Conservation (phyloP, 805 yeast genomes). For the Teunomyces barrocoloradensis region DNA sequence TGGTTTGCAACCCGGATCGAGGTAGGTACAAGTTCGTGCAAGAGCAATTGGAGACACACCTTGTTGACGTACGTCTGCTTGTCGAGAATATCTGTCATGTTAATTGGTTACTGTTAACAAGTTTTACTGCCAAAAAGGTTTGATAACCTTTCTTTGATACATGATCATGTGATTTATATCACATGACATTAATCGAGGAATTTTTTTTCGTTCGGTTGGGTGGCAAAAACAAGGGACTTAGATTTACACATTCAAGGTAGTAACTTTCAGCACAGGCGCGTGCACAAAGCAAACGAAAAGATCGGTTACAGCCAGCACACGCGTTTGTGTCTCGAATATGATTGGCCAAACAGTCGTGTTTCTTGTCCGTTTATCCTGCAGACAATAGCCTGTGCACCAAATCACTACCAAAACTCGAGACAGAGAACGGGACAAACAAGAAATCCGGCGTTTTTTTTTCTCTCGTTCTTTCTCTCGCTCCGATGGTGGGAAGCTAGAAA, state of each 20-base stretch:
- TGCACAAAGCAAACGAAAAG: not conserved
- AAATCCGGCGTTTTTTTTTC: conserved; percentile 15
- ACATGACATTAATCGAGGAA: not conserved
- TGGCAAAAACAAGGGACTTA: not conserved
- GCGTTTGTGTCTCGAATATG: conserved; percentile 1
- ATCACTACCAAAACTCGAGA: not conserved
- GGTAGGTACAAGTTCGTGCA: conserved; percentile 76
- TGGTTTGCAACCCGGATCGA: conserved; percentile 55
- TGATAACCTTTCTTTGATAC: not conserved
- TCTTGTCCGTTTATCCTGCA: not conserved
- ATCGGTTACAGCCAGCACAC: conserved; percentile 2
- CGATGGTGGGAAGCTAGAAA: not conserved
- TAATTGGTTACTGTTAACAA: not conserved
- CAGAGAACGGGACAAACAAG: conserved; percentile 15
- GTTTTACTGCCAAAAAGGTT: not conserved
- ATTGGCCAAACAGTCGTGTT: not conserved
- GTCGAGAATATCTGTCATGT: conserved; percentile 20
- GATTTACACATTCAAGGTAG: not conserved
- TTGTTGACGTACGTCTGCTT: conserved; percentile 46
- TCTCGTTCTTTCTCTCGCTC: not conserved
- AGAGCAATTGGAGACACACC: conserved; percentile 56
- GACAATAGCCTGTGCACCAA: not conserved
- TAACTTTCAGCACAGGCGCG: not conserved
- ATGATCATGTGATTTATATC: not conserved
- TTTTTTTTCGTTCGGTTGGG: not conserved